Percentiles rank a stretch among this genome's conserved stretches.
Evolutionary conservation across 2,329 filamentous ascomycete genomes (phyloP).

Genomic region (Pseudopithomyces maydicus): DNA sequence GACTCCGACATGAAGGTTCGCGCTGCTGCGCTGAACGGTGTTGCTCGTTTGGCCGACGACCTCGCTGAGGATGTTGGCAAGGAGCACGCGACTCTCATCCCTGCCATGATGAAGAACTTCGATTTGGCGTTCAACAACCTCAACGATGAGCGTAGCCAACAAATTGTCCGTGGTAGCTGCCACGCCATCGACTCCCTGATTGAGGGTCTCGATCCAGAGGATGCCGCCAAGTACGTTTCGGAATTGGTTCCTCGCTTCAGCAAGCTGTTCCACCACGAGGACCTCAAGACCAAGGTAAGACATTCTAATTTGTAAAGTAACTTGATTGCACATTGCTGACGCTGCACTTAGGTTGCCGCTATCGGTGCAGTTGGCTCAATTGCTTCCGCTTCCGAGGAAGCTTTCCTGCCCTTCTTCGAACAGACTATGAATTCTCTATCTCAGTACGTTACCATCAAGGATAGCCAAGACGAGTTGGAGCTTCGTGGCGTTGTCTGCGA

Average conservation of each 20-base stretch:
- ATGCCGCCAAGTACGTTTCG: conserved; percentile 80
- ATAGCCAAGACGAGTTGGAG: conserved; percentile 86
- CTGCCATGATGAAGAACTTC: conserved; percentile 84
- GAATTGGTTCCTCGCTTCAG: conserved; percentile 86
- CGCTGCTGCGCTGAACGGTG: conserved; percentile 82
- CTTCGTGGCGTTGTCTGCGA: conserved; percentile 89
- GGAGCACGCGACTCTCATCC: conserved; percentile 83
- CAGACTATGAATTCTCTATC: conserved; percentile 89
- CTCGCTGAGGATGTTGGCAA: conserved; percentile 87
- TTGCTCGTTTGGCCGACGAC: conserved; percentile 90
- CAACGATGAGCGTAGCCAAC: conserved; percentile 74
- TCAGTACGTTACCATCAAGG: conserved; percentile 82
- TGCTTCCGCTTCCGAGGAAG: conserved; percentile 79
- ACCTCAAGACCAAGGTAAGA: conserved; percentile 77
- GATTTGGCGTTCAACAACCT: conserved; percentile 75
- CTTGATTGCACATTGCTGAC: background rate
- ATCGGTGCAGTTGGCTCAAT: conserved; percentile 90
- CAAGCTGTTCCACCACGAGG: conserved; percentile 79
- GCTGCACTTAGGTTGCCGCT: conserved; percentile 63
- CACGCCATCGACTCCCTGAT: conserved; percentile 90
- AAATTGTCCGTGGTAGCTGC: conserved; percentile 88
- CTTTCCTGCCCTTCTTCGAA: conserved; percentile 90
- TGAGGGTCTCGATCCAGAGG: conserved; percentile 78
- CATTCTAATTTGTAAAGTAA: background rate
- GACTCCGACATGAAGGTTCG: conserved; percentile 85